Percentiles rank a stretch among this genome's conserved stretches.
phyloP scores from a whole-genome alignment of 1,139 yeast genomes.

The Suhomyces atakaporum region DNA sequence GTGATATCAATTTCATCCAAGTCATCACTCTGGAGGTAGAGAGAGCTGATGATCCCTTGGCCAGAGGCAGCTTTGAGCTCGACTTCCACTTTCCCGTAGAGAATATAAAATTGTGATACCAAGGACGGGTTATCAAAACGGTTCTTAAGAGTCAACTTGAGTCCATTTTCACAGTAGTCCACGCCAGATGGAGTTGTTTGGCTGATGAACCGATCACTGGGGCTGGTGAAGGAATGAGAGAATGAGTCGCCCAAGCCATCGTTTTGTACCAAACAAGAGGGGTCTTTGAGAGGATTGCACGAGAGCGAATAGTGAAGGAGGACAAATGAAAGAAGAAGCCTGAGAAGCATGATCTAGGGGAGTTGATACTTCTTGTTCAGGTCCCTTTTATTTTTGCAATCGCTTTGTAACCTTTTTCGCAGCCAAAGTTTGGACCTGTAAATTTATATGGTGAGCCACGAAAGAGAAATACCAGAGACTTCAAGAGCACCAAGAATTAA shows the following conservation, averaged over 20 bases:
- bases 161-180: conserved; percentile 2
- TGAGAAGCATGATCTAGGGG: no score
- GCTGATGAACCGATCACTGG: conserved; percentile 3
- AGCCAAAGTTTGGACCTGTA: no score
- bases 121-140: conserved; percentile 44
- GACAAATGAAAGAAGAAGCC: neutral
- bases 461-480: no score
- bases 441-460: no score
- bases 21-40: conserved; percentile 49
- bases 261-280: conserved; percentile 25
- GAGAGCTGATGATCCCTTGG: conserved; percentile 44
- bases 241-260: neutral
- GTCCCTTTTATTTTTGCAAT: no score
- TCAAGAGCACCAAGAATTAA: no score
- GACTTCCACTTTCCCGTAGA: conserved; percentile 47
- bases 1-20: conserved; percentile 50
- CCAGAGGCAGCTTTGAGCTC: conserved; percentile 42
- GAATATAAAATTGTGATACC: conserved; percentile 37
- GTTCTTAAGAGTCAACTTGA: conserved; percentile 23
- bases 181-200: conserved; percentile 1
- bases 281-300: conserved; percentile 30
- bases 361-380: no score
- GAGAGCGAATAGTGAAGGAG: neutral
- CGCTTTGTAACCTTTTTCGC: no score
- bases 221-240: conserved; percentile 12